Evolutionary conservation across 148 eudicot genomes (phyloP).

Genomic region (Linanthus parryae): DNA sequence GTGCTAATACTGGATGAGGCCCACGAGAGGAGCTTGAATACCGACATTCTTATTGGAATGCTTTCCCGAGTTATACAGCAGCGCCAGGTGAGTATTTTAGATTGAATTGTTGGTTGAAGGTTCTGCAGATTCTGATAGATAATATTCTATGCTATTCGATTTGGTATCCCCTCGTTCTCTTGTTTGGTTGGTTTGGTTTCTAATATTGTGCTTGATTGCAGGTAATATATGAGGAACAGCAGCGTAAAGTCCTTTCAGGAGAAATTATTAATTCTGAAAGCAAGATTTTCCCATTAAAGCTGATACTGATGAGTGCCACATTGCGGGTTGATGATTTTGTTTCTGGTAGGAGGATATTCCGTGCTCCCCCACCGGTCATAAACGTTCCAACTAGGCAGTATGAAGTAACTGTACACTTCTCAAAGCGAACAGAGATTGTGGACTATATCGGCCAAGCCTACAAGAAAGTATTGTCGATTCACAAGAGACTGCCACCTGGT

Average conservation of each 20-base stretch:
- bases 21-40: constrained; percentile 96
- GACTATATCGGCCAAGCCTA: constrained; percentile 90
- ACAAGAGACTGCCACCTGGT: constrained; percentile 87
- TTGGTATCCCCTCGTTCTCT: neutral
- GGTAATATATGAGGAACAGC: constrained; percentile 51
- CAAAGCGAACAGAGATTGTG: constrained; percentile 68
- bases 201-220: constrained; percentile 19
- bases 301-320: constrained; percentile 96
- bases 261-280: constrained; percentile 26
- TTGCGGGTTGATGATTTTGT: constrained; percentile 81
- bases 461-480: constrained; percentile 76
- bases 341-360: constrained; percentile 52
- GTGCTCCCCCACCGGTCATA: constrained; percentile 56
- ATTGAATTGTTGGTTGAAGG: neutral
- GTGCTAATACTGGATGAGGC: constrained; percentile 90
- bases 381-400: constrained; percentile 65
- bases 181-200: neutral
- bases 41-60: constrained; percentile 95
- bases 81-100: constrained; percentile 49
- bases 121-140: neutral
- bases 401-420: constrained; percentile 57
- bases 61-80: constrained; percentile 65
- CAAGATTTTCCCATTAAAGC: constrained; percentile 55
- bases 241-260: constrained; percentile 38
- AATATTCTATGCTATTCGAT: neutral